Percentiles rank a stretch among this genome's conserved stretches.
Conservation (phyloP, 768 basidiomycete species). For the Sarcodon sp. region DNA sequence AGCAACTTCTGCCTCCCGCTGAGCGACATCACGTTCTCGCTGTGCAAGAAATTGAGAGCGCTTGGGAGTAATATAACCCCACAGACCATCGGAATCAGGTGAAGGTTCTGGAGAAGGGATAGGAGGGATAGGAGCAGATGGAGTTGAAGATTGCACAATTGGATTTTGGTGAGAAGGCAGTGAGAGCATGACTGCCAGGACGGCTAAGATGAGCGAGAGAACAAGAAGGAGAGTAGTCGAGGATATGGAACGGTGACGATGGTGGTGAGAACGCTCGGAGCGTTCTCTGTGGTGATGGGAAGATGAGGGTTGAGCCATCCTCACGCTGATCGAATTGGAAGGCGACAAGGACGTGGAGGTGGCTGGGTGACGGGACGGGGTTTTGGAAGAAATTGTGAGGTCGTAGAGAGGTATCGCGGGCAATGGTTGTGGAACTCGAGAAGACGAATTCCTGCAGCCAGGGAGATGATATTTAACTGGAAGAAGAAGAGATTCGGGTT, state of each 20-base stretch:
- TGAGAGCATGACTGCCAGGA: constrained; percentile 85
- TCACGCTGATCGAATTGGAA: constrained; percentile 48
- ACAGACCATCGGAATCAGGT: constrained; percentile 33
- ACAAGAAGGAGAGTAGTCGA: constrained; percentile 83
- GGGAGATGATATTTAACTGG: constrained; percentile 1
- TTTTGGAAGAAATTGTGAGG: constrained; percentile 20
- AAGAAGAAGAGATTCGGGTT: constrained; percentile 8
- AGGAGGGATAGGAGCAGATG: constrained; percentile 18
- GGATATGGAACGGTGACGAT: constrained; percentile 78
- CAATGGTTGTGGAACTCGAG: constrained; percentile 6
- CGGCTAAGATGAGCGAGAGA: constrained; percentile 74
- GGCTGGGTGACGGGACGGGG: constrained; percentile 52
- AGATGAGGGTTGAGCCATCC: constrained; percentile 83
- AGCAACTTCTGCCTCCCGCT: constrained; percentile 81
- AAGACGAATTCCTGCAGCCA: constrained; percentile 1
- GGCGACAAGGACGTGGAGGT: constrained; percentile 73
- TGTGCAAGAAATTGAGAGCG: constrained; percentile 70
- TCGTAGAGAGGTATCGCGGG: constrained; percentile 11
- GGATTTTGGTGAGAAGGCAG: constrained; percentile 38
- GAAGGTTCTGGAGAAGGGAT: not conserved
- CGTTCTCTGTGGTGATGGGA: constrained; percentile 47
- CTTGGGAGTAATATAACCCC: constrained; percentile 70
- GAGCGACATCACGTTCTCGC: constrained; percentile 67
- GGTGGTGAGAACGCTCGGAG: constrained; percentile 47
- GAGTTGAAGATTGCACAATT: constrained; percentile 1